Conservation (phyloP, 768 basidiomycete species). For the Chiua virens region DNA sequence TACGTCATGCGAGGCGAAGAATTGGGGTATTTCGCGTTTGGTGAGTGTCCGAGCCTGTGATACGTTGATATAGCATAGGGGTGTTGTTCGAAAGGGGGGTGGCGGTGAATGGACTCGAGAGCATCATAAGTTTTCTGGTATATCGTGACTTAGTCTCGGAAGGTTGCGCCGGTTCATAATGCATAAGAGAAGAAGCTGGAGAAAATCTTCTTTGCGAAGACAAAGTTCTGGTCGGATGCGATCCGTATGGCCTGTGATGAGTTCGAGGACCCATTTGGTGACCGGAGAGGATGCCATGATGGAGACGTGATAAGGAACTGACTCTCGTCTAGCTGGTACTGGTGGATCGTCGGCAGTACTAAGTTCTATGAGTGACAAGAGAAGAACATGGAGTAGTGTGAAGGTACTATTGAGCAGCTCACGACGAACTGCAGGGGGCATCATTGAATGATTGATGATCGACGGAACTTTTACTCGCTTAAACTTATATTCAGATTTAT, state of each 20-base stretch:
- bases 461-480: too few species aligned
- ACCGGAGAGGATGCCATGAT: slow-evolving; percentile 21
- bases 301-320: slow-evolving; percentile 3
- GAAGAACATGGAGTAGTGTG: too few species aligned
- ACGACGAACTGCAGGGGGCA: too few species aligned
- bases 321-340: not conserved
- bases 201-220: not conserved
- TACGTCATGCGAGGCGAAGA: slow-evolving; percentile 82
- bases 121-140: too few species aligned
- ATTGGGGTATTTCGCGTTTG: slow-evolving; percentile 94
- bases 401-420: too few species aligned
- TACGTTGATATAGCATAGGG: slow-evolving; percentile 41
- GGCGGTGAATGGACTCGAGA: too few species aligned
- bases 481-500: too few species aligned
- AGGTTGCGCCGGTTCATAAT: too few species aligned
- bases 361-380: too few species aligned
- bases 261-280: slow-evolving; percentile 22
- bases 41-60: slow-evolving; percentile 42
- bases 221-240: slow-evolving; percentile 6
- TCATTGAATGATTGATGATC: too few species aligned
- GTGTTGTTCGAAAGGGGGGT: slow-evolving; percentile 81
- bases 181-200: not conserved
- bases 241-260: slow-evolving; percentile 20
- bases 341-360: too few species aligned
- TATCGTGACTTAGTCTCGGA: too few species aligned